phyloP scores from a whole-genome alignment of 1,139 yeast species.

The Protomyces pachydermus region DNA sequence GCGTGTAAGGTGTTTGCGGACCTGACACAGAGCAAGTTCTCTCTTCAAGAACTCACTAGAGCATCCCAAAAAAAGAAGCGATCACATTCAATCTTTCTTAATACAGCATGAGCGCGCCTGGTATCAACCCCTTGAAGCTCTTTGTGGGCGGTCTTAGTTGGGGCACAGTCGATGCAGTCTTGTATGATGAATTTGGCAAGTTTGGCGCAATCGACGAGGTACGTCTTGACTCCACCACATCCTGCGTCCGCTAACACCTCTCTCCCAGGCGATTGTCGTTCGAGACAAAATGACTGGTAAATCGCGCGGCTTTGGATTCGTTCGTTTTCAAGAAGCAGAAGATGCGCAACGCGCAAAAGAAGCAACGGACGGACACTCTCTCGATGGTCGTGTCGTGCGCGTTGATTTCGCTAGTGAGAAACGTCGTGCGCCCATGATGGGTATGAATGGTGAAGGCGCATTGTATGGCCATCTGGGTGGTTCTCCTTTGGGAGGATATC shows the following conservation, averaged over 20 bases:
- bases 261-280: background rate
- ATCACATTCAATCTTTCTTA: background rate
- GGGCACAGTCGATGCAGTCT: slow-evolving; percentile 19
- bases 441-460: background rate
- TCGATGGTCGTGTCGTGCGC: slow-evolving; percentile 23
- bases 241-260: background rate
- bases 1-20: too few relatives aligned
- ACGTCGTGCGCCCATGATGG: background rate
- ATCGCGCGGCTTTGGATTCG: slow-evolving; percentile 97
- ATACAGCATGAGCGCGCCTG: background rate
- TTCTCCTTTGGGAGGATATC: too few relatives aligned
- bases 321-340: slow-evolving; percentile 94
- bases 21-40: too few relatives aligned
- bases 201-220: slow-evolving; percentile 20
- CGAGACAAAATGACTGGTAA: slow-evolving; percentile 52
- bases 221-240: background rate
- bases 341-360: slow-evolving; percentile 86
- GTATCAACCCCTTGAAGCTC: slow-evolving; percentile 7
- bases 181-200: slow-evolving; percentile 22
- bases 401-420: slow-evolving; percentile 25
- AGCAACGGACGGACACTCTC: slow-evolving; percentile 18
- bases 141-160: slow-evolving; percentile 25
- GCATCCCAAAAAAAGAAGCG: too few relatives aligned
- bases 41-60: too few relatives aligned
- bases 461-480: background rate